Evolutionary conservation across 768 basidiomycete genomes (phyloP).

Genomic region (Hygrophorus russula): DNA sequence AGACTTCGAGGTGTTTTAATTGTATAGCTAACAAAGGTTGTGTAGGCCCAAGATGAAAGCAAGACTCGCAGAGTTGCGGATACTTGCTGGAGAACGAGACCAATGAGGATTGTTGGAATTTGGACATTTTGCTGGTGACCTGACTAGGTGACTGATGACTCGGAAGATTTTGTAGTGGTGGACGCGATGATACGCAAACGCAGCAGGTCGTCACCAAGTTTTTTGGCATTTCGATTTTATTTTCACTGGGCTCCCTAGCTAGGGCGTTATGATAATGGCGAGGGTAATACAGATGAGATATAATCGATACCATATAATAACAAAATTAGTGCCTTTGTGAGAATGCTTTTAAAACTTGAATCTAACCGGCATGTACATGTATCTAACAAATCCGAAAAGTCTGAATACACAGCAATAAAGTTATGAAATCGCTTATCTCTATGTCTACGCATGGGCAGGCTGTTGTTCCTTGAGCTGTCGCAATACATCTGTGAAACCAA

Average conservation of each 20-base stretch:
- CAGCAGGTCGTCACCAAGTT: too few species aligned
- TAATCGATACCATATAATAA: too few species aligned
- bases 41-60: slow-evolving; percentile 72
- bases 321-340: too few species aligned
- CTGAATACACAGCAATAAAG: neutral
- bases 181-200: too few species aligned
- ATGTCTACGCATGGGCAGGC: slow-evolving; percentile 15
- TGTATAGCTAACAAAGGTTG: slow-evolving; percentile 4
- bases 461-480: slow-evolving; percentile 68
- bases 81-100: slow-evolving; percentile 14
- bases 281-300: too few species aligned
- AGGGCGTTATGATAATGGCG: too few species aligned
- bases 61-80: slow-evolving; percentile 56
- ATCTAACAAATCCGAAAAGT: slow-evolving; percentile 1
- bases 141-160: too few species aligned
- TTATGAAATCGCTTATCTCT: too few species aligned
- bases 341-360: too few species aligned
- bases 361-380: neutral
- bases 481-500: slow-evolving; percentile 85
- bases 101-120: neutral
- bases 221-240: too few species aligned
- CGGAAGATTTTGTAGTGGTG: too few species aligned
- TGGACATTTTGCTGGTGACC: neutral
- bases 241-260: too few species aligned
- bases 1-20: slow-evolving; percentile 20